Percentiles rank a stretch among this genome's conserved stretches.
phyloP scores from a whole-genome alignment of 192 early-diverging fungal species.

The Linnemannia hyalina region DNA sequence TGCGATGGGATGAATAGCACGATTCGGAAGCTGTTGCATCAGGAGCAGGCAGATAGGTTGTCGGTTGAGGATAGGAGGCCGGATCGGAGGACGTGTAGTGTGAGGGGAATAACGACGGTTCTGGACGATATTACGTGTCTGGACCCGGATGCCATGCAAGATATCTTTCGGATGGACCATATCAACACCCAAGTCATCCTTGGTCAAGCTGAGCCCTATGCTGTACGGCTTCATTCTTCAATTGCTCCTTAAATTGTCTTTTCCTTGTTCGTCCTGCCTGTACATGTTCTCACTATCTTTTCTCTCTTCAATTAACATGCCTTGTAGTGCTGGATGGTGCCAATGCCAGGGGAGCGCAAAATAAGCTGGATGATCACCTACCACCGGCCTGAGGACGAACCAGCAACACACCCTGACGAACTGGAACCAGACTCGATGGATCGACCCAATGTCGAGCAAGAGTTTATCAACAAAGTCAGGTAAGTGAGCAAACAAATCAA shows the following conservation, averaged over 20 bases:
- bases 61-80: not conserved
- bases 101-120: not conserved
- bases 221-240: conserved; percentile 6
- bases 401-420: not conserved
- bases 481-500: conserved; percentile 4
- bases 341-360: conserved; percentile 2
- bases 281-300: not conserved
- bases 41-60: not conserved
- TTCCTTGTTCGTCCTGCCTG: not conserved
- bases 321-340: conserved; percentile 12
- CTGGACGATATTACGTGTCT: not conserved
- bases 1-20: conserved; percentile 4
- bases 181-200: conserved; percentile 14
- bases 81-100: not conserved
- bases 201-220: conserved; percentile 6
- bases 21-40: conserved; percentile 1
- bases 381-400: not conserved
- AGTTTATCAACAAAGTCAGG: conserved; percentile 20
- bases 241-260: not conserved
- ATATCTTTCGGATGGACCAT: not conserved
- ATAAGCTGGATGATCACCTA: conserved; percentile 24
- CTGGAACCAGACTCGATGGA: conserved; percentile 7
- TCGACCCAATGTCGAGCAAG: conserved; percentile 6
- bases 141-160: not conserved
- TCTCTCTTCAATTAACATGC: not conserved